A percentile compares a stretch with the other conserved stretches of the same genome.
phyloP scores from a whole-genome alignment of 805 yeast genomes.

The Yamadazyma phyllophila region DNA sequence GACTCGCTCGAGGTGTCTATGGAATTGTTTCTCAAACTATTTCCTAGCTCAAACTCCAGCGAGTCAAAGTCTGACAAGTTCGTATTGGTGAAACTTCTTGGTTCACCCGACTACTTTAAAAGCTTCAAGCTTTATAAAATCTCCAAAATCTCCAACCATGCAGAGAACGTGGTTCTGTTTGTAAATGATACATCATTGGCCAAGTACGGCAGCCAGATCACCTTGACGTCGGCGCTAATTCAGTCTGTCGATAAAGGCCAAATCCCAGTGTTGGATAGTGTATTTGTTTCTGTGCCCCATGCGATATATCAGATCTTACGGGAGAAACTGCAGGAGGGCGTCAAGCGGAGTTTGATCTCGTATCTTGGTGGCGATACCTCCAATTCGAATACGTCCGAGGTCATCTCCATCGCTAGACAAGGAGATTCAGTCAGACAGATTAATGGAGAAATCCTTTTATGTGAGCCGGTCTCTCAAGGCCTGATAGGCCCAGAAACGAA shows the following conservation, averaged over 20 bases:
- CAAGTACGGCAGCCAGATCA: slow-evolving; percentile 35
- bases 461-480: slow-evolving; percentile 80
- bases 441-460: slow-evolving; percentile 52
- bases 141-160: slow-evolving; percentile 25
- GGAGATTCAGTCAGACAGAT: slow-evolving; percentile 43
- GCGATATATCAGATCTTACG: slow-evolving; percentile 36
- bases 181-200: slow-evolving; percentile 37
- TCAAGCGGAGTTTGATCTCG: slow-evolving; percentile 33
- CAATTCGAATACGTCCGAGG: background rate
- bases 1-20: slow-evolving; percentile 33
- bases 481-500: slow-evolving; percentile 43
- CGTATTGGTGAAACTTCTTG: slow-evolving; percentile 37
- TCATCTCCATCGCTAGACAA: slow-evolving; percentile 32
- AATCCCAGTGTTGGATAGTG: slow-evolving; percentile 41
- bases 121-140: slow-evolving; percentile 36
- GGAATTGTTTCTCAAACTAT: slow-evolving; percentile 32
- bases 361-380: slow-evolving; percentile 14
- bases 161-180: slow-evolving; percentile 32
- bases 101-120: slow-evolving; percentile 37
- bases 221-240: slow-evolving; percentile 39
- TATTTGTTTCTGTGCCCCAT: slow-evolving; percentile 48
- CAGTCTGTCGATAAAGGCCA: slow-evolving; percentile 28
- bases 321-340: slow-evolving; percentile 26
- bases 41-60: slow-evolving; percentile 19
- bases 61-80: slow-evolving; percentile 14